A percentile compares a stretch with the other conserved stretches of the same genome.
phyloP scores from a whole-genome alignment of 306 rosid species.

The Ormosia semicastrata region DNA sequence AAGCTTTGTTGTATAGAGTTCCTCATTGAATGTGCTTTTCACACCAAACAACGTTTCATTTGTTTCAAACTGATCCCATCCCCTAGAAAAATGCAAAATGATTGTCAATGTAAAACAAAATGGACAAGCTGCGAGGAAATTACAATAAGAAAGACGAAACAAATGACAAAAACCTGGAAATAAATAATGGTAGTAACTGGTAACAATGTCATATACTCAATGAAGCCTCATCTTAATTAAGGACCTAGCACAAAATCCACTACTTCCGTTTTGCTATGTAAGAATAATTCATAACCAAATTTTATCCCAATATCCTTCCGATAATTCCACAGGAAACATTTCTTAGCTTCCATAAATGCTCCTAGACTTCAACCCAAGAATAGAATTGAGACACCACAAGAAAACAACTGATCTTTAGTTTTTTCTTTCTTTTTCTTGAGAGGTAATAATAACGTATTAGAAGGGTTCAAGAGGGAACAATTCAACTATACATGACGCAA shows the following conservation, averaged over 20 bases:
- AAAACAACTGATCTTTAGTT: neutral
- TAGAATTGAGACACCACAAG: neutral
- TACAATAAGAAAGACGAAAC: slow-evolving; percentile 12
- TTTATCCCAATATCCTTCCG: neutral
- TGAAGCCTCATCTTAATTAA: slow-evolving; percentile 9
- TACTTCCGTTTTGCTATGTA: slow-evolving; percentile 2
- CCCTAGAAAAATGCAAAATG: slow-evolving; percentile 42
- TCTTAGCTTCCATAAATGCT: slow-evolving; percentile 1
- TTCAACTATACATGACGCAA: neutral
- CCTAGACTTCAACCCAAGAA: neutral
- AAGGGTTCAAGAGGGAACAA: neutral
- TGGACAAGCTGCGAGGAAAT: neutral
- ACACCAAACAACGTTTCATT: slow-evolving; percentile 87
- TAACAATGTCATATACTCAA: neutral
- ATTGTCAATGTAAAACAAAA: slow-evolving; percentile 5
- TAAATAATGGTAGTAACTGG: neutral
- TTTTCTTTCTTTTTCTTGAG: neutral
- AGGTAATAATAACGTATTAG: neutral
- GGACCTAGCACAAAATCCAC: slow-evolving; percentile 8
- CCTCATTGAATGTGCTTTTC: slow-evolving; percentile 88
- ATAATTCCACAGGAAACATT: slow-evolving; percentile 8
- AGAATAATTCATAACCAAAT: slow-evolving; percentile 5
- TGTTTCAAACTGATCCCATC: slow-evolving; percentile 94
- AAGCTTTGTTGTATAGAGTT: slow-evolving; percentile 86
- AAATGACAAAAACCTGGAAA: neutral